Conservation (phyloP, 176 grass and related monocot genomes). For the Oryza australiensis region DNA sequence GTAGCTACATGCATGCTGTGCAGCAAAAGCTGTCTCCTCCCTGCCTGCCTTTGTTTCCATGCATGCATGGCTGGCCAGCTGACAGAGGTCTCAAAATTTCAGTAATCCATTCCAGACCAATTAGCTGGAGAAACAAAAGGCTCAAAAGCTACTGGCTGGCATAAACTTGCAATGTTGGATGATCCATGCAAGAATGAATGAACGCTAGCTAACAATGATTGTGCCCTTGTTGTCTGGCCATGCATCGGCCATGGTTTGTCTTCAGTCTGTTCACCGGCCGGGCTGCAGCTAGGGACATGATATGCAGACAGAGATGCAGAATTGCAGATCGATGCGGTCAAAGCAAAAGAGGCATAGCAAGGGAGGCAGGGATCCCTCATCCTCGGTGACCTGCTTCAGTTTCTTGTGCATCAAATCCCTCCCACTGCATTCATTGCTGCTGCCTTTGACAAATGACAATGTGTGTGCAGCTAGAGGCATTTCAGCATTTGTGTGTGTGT, state of each 20-base stretch:
- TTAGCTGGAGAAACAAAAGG: conserved; percentile 1
- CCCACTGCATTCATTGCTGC: background rate
- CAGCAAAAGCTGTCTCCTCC: background rate
- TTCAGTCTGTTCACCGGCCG: conserved; percentile 8
- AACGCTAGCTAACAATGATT: conserved; percentile 20
- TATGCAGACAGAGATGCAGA: background rate
- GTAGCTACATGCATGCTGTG: background rate
- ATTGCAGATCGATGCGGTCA: background rate
- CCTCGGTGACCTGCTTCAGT: conserved; percentile 34
- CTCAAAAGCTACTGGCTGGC: background rate
- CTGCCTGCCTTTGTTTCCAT: background rate
- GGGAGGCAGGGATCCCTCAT: conserved; percentile 19
- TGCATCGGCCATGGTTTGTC: background rate
- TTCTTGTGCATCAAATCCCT: conserved; percentile 25
- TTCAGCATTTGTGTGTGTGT: background rate
- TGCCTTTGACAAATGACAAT: background rate
- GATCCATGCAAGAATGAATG: background rate
- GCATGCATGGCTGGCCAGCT: background rate
- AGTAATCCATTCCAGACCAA: background rate
- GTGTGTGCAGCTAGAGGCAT: background rate
- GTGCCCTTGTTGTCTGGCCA: conserved; percentile 14
- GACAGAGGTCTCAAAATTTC: background rate
- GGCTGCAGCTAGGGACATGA: background rate
- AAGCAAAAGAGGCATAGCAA: conserved; percentile 3
- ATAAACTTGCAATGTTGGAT: conserved; percentile 4